Conservation (phyloP, 2,329 filamentous ascomycete species). For the Calonectria pseudoturangicola region DNA sequence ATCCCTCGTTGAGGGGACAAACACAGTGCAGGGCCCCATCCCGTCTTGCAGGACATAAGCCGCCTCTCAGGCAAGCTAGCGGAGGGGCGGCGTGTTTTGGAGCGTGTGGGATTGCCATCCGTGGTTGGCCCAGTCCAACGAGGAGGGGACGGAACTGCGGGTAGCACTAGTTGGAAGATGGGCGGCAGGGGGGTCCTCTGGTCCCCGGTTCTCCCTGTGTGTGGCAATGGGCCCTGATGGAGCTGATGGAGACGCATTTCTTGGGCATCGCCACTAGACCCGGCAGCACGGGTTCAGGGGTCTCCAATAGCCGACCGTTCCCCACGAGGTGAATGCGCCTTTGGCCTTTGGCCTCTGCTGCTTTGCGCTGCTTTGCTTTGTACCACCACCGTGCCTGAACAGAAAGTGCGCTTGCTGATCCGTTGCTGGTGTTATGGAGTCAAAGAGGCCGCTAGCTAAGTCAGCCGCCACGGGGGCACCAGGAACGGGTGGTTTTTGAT, state of each 20-base stretch:
- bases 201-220: neutral
- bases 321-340: slow-evolving; percentile 16
- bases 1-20: neutral
- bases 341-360: neutral
- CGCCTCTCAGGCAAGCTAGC: slow-evolving; percentile 20
- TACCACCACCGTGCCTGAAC: neutral
- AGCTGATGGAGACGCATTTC: neutral
- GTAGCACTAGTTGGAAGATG: neutral
- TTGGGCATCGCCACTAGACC: slow-evolving; percentile 7
- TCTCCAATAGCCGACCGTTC: slow-evolving; percentile 18
- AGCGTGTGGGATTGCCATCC: slow-evolving; percentile 22
- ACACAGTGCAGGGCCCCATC: slow-evolving; percentile 18
- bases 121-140: slow-evolving; percentile 22
- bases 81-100: slow-evolving; percentile 24
- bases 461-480: slow-evolving; percentile 28
- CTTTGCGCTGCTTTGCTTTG: neutral
- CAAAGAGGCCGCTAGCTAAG: slow-evolving; percentile 25
- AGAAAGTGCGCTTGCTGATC: slow-evolving; percentile 16
- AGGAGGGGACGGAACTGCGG: slow-evolving; percentile 9
- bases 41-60: slow-evolving; percentile 11
- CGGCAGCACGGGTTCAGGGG: slow-evolving; percentile 4
- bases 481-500: slow-evolving; percentile 12
- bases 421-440: slow-evolving; percentile 6
- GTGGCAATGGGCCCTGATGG: neutral
- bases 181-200: too few relatives aligned